phyloP scores from a whole-genome alignment of 768 basidiomycete genomes.

The Cystofilobasidium capitatum region DNA sequence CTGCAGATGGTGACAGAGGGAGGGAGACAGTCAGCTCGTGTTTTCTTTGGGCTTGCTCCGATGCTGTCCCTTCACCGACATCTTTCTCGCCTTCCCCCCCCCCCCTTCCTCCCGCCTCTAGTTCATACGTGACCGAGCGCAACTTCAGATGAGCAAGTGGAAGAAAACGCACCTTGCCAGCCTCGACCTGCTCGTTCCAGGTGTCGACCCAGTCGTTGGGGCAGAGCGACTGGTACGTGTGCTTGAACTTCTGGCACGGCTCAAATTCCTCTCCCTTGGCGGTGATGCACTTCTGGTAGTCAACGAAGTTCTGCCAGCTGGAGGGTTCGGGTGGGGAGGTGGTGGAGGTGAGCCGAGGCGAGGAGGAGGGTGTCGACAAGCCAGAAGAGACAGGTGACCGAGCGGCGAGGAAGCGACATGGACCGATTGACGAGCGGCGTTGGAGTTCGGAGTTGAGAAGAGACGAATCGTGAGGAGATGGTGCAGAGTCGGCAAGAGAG shows the following conservation, averaged over 20 bases:
- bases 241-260: slow-evolving; percentile 98
- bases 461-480: not conserved
- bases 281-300: slow-evolving; percentile 94
- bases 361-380: not conserved
- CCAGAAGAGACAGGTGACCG: not conserved
- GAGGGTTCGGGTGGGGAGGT: not conserved
- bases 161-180: slow-evolving; percentile 44
- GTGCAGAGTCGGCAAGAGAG: not conserved
- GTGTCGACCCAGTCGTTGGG: slow-evolving; percentile 79
- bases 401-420: not conserved
- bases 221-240: slow-evolving; percentile 90
- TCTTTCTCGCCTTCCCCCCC: no score
- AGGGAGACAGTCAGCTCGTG: not conserved
- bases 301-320: slow-evolving; percentile 92
- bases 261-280: slow-evolving; percentile 97
- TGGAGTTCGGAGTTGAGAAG: slow-evolving; percentile 9
- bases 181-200: slow-evolving; percentile 93
- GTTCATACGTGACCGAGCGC: not conserved
- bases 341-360: not conserved
- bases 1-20: not conserved
- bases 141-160: not conserved
- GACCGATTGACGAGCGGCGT: slow-evolving; percentile 6
- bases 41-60: not conserved
- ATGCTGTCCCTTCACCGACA: no score
- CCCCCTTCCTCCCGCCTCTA: no score